Conservation (phyloP, 345 rosid species). For the Linum lewisii region DNA sequence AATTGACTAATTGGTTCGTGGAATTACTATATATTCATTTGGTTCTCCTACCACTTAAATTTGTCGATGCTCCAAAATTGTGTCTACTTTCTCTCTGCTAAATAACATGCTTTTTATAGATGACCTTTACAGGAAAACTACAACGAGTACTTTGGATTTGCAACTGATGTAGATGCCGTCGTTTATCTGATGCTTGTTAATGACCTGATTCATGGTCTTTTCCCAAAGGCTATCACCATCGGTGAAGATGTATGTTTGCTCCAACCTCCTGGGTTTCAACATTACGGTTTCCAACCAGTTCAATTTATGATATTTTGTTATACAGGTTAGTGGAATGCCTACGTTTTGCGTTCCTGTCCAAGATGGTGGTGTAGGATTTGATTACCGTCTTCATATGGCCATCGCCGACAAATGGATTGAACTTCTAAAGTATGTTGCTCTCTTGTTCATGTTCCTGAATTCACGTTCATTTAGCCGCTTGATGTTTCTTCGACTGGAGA, state of each 20-base stretch:
- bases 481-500: conserved; percentile 9
- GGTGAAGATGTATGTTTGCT: conserved; percentile 85
- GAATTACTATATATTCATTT: not conserved
- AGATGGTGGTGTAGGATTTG: conserved; percentile 96
- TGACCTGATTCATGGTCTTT: conserved; percentile 86
- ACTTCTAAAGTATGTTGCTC: conserved; percentile 57
- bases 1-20: not conserved
- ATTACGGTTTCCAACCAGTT: not conserved
- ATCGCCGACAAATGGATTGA: conserved; percentile 97
- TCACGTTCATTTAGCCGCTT: not conserved
- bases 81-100: not conserved
- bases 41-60: not conserved
- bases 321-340: conserved; percentile 99
- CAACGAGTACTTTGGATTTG: conserved; percentile 77
- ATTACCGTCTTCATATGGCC: conserved; percentile 96
- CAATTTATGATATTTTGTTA: conserved; percentile 1
- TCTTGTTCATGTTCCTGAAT: conserved; percentile 9
- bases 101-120: conserved; percentile 30
- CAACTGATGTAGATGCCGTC: conserved; percentile 89
- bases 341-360: conserved; percentile 73
- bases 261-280: not conserved
- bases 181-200: conserved; percentile 90
- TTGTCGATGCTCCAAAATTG: too few relatives aligned
- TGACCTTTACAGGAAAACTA: conserved; percentile 84
- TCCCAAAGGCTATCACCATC: conserved; percentile 74